Conservation (phyloP, 306 rosid species). For the Malus sylvestris region DNA sequence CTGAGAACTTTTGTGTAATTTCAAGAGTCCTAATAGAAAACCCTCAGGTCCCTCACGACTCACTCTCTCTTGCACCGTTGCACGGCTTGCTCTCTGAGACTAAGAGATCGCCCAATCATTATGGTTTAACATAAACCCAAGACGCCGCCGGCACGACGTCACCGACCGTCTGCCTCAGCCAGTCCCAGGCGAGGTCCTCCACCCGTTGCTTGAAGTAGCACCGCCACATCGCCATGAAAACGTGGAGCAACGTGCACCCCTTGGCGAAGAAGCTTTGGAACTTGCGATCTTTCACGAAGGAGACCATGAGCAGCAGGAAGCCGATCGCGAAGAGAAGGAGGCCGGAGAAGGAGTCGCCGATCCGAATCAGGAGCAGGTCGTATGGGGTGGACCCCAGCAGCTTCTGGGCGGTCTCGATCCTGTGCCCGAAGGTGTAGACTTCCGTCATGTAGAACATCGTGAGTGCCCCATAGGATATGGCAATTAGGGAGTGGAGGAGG, state of each 20-base stretch:
- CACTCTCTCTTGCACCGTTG: too few species aligned
- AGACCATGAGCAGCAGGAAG: conserved; percentile 74
- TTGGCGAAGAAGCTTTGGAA: conserved; percentile 80
- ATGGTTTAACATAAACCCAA: conserved; percentile 34
- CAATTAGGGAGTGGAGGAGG: conserved; percentile 61
- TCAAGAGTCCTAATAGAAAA: too few species aligned
- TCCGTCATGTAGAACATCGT: conserved; percentile 97
- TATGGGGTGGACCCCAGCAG: conserved; percentile 89
- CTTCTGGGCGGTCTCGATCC: conserved; percentile 51
- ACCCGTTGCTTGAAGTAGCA: conserved; percentile 70
- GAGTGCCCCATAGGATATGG: conserved; percentile 49
- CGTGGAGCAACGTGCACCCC: conserved; percentile 61
- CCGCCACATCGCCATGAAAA: conserved; percentile 83
- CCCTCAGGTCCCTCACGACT: too few species aligned
- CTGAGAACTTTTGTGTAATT: too few species aligned
- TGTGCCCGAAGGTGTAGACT: conserved; percentile 73
- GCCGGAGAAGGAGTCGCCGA: conserved; percentile 90
- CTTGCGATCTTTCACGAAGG: conserved; percentile 69
- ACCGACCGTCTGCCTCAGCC: conserved; percentile 89
- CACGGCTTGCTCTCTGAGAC: too few species aligned
- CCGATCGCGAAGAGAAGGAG: conserved; percentile 63
- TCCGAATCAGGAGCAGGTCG: conserved; percentile 81
- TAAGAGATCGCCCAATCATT: too few species aligned
- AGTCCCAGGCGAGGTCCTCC: conserved; percentile 86
- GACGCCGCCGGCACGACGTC: conserved; percentile 67